phyloP scores from a whole-genome alignment of 176 grass and related monocot genomes.

The Paspalum vaginatum region DNA sequence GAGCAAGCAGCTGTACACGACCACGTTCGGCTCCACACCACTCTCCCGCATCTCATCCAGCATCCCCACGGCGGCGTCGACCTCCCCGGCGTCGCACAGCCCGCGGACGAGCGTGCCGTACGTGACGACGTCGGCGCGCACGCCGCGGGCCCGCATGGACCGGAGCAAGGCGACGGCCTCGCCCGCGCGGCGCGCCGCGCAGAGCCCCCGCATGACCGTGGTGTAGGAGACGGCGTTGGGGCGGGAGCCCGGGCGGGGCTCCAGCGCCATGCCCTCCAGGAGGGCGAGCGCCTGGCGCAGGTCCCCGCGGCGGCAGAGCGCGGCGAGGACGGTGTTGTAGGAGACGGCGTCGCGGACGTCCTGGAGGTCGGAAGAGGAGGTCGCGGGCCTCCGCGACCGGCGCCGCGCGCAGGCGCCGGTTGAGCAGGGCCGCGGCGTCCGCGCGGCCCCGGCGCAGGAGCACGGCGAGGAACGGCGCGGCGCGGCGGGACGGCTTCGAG shows the following conservation, averaged over 20 bases:
- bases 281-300: constrained; percentile 41
- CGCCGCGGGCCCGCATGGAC: constrained; percentile 39
- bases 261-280: constrained; percentile 50
- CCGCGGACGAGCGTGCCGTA: constrained; percentile 50
- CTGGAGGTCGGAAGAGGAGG: constrained; percentile 52
- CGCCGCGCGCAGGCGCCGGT: constrained; percentile 41
- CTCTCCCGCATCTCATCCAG: constrained; percentile 47
- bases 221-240: constrained; percentile 49
- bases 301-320: constrained; percentile 46
- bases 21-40: constrained; percentile 41
- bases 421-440: constrained; percentile 38
- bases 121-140: constrained; percentile 49
- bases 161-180: constrained; percentile 48
- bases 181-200: constrained; percentile 31
- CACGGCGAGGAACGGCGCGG: constrained; percentile 41
- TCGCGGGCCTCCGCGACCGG: constrained; percentile 10
- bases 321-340: constrained; percentile 62
- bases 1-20: constrained; percentile 52
- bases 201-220: constrained; percentile 52
- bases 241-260: constrained; percentile 10
- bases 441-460: constrained; percentile 37
- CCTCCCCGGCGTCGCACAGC: constrained; percentile 44
- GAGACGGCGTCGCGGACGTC: constrained; percentile 48
- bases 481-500: not conserved
- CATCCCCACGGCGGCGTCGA: constrained; percentile 39